Conservation (phyloP, 345 rosid genomes). For the Erodium maritimum region DNA sequence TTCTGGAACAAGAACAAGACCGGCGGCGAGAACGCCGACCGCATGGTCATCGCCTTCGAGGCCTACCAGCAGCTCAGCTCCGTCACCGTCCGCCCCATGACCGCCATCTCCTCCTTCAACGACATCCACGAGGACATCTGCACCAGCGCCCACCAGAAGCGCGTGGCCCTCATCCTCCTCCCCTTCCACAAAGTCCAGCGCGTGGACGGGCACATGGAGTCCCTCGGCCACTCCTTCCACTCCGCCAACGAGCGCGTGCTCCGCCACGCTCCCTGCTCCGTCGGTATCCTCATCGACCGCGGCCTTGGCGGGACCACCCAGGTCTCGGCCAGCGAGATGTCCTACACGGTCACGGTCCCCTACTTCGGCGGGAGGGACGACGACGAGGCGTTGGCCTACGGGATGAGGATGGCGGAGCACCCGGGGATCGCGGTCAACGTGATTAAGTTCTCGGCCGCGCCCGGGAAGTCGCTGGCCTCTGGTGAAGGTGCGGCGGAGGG, state of each 20-base stretch:
- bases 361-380: slow-evolving; percentile 43
- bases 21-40: slow-evolving; percentile 28
- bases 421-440: slow-evolving; percentile 38
- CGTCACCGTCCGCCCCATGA: slow-evolving; percentile 67
- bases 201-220: slow-evolving; percentile 51
- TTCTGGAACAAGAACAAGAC: slow-evolving; percentile 45
- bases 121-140: slow-evolving; percentile 57
- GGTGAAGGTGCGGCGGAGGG: slow-evolving; percentile 1
- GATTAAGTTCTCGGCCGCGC: slow-evolving; percentile 17
- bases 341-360: slow-evolving; percentile 29
- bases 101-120: slow-evolving; percentile 47
- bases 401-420: slow-evolving; percentile 58
- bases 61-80: slow-evolving; percentile 55
- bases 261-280: slow-evolving; percentile 53
- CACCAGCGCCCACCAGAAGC: slow-evolving; percentile 46
- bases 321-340: slow-evolving; percentile 46
- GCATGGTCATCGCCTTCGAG: slow-evolving; percentile 55
- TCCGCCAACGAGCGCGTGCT: slow-evolving; percentile 37
- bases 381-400: slow-evolving; percentile 46
- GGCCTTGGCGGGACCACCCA: slow-evolving; percentile 63
- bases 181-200: slow-evolving; percentile 67
- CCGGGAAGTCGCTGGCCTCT: slow-evolving; percentile 11
- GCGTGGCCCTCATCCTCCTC: slow-evolving; percentile 41
- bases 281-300: slow-evolving; percentile 60
- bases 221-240: slow-evolving; percentile 36